Conservation (phyloP, 2,329 filamentous ascomycete species). For the Claviceps sorghi region DNA sequence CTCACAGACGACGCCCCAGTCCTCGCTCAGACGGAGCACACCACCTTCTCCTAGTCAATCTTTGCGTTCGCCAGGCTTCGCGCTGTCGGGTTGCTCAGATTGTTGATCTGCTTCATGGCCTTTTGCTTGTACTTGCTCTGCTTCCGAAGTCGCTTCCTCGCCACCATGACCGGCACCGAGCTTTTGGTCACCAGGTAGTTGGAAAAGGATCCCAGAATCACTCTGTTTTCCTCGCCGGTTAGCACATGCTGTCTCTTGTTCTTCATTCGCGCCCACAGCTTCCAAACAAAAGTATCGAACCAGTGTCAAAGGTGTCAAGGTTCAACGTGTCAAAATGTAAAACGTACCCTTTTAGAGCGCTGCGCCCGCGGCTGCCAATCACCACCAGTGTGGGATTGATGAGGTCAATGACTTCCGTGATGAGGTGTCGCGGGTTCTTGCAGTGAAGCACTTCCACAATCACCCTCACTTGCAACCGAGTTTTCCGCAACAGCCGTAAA, state of each 20-base stretch:
- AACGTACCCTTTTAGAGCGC: conserved; percentile 78
- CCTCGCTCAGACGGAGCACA: background rate
- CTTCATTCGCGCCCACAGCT: too few relatives aligned
- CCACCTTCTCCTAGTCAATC: conserved; percentile 43
- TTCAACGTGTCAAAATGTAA: background rate
- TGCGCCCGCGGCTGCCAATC: conserved; percentile 78
- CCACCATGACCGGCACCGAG: conserved; percentile 95
- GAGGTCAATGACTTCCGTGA: conserved; percentile 92
- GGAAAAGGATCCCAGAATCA: conserved; percentile 88
- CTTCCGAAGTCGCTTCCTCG: conserved; percentile 75
- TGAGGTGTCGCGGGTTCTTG: conserved; percentile 92
- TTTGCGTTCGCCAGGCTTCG: conserved; percentile 57
- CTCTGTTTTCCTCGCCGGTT: conserved; percentile 38
- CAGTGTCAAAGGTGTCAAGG: too few relatives aligned
- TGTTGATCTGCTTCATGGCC: conserved; percentile 63
- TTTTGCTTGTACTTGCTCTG: conserved; percentile 63
- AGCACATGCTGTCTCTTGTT: conserved; percentile 10
- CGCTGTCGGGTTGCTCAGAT: conserved; percentile 55
- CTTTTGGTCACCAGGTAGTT: conserved; percentile 97
- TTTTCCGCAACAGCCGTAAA: conserved; percentile 77
- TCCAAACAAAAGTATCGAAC: too few relatives aligned
- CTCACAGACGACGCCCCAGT: background rate
- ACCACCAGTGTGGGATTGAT: conserved; percentile 86
- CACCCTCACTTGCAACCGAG: conserved; percentile 77
- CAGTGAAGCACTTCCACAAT: conserved; percentile 96